A percentile compares a stretch with the other conserved stretches of the same genome.
phyloP scores from a whole-genome alignment of 306 rosid species.

The Glycyrrhiza uralensis region DNA sequence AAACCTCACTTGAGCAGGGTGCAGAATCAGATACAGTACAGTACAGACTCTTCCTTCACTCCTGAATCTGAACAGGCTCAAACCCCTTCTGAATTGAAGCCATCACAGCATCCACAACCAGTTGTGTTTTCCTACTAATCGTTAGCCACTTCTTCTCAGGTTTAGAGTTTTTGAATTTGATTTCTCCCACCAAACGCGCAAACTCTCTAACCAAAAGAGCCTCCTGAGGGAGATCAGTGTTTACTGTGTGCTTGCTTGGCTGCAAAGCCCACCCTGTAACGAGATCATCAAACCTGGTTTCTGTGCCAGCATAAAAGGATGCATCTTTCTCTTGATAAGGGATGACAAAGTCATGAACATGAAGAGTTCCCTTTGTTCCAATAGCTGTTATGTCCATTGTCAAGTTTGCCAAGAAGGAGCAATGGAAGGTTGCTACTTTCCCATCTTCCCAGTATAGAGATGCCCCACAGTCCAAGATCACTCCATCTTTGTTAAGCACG shows the following conservation, averaged over 20 bases:
- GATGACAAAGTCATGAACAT: slow-evolving; percentile 59
- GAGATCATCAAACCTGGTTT: slow-evolving; percentile 47
- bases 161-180: slow-evolving; percentile 44
- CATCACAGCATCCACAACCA: slow-evolving; percentile 77
- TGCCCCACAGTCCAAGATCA: slow-evolving; percentile 67
- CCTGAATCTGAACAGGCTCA: slow-evolving; percentile 48
- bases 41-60: too few species aligned
- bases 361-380: slow-evolving; percentile 80
- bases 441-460: slow-evolving; percentile 79
- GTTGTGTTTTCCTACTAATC: slow-evolving; percentile 78
- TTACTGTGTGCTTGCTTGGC: slow-evolving; percentile 54
- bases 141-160: slow-evolving; percentile 79
- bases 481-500: slow-evolving; percentile 52
- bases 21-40: background rate
- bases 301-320: slow-evolving; percentile 42
- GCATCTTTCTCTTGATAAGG: slow-evolving; percentile 77
- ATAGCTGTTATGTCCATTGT: slow-evolving; percentile 64
- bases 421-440: slow-evolving; percentile 66
- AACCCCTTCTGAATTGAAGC: slow-evolving; percentile 61
- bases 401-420: slow-evolving; percentile 73
- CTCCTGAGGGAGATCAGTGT: slow-evolving; percentile 79
- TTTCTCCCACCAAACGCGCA: slow-evolving; percentile 55
- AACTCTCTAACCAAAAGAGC: slow-evolving; percentile 70
- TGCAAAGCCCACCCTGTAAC: slow-evolving; percentile 50
- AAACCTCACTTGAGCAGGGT: background rate